Evolutionary conservation across 495 filamentous ascomycete species (phyloP).

Genomic region (Aspergillus leporis): DNA sequence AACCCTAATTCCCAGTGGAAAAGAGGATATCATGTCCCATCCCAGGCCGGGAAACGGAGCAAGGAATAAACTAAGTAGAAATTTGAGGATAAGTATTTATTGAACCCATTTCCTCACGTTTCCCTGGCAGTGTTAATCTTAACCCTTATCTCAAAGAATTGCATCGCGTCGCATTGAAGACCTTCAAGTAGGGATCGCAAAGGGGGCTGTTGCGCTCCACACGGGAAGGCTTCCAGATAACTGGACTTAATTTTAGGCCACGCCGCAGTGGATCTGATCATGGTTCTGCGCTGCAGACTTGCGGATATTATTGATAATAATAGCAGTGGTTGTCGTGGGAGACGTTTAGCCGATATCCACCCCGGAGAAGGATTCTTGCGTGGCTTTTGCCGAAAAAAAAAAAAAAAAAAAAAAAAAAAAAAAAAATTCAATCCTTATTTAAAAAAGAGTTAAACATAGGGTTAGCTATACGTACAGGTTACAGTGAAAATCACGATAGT

Average conservation of each 20-base stretch:
- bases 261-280: conserved; percentile 28
- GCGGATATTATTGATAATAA: conserved; percentile 8
- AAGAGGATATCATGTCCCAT: not conserved
- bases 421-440: not conserved
- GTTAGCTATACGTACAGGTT: too few species aligned
- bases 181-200: conserved; percentile 11
- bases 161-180: not conserved
- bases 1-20: not conserved
- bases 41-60: not conserved
- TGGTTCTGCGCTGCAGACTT: conserved; percentile 4
- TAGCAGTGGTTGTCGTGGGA: conserved; percentile 5
- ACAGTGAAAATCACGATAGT: too few species aligned
- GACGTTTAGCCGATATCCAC: not conserved
- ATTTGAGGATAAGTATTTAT: not conserved
- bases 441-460: too few species aligned
- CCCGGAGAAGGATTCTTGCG: not conserved
- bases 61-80: not conserved
- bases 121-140: not conserved
- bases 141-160: not conserved
- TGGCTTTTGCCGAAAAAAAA: not conserved
- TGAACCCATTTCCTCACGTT: not conserved
- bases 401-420: conserved; percentile 7
- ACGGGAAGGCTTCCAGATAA: conserved; percentile 1
- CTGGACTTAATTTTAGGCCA: conserved; percentile 16
- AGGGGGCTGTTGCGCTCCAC: conserved; percentile 11